Evolutionary conservation across 2,329 filamentous ascomycete species (phyloP).

Genomic region (Pyrenochaeta sp.): DNA sequence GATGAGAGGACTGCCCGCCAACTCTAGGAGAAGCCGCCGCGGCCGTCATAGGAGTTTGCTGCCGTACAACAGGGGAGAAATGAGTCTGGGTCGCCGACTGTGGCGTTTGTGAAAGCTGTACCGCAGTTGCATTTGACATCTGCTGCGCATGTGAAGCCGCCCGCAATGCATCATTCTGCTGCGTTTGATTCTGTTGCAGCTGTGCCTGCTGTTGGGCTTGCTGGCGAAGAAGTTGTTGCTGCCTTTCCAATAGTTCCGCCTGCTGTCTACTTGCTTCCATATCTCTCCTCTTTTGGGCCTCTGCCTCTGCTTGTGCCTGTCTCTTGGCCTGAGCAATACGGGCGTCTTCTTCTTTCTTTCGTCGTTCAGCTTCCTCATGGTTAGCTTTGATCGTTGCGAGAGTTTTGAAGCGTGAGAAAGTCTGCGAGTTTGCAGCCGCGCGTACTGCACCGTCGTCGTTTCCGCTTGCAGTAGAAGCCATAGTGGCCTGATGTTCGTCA

Average conservation of each 20-base stretch:
- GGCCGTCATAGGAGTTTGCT: constrained; percentile 56
- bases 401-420: constrained; percentile 91
- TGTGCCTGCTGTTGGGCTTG: constrained; percentile 47
- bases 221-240: constrained; percentile 62
- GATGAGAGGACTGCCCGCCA: constrained; percentile 41
- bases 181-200: constrained; percentile 27
- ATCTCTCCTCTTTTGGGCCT: constrained; percentile 45
- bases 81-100: constrained; percentile 66
- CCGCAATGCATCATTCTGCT: constrained; percentile 46
- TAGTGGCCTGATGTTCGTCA: constrained; percentile 79
- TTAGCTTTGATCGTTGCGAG: constrained; percentile 84
- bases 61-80: constrained; percentile 67
- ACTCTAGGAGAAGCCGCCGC: constrained; percentile 54
- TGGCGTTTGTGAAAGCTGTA: constrained; percentile 52
- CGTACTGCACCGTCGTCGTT: constrained; percentile 72
- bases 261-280: constrained; percentile 43
- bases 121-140: constrained; percentile 31
- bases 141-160: constrained; percentile 48
- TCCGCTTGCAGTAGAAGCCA: constrained; percentile 64
- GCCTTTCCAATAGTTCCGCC: constrained; percentile 51
- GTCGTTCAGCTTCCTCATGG: constrained; percentile 73
- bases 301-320: constrained; percentile 48
- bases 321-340: constrained; percentile 48
- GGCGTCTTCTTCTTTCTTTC: constrained; percentile 61
- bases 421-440: constrained; percentile 78